Evolutionary conservation across 495 filamentous ascomycete genomes (phyloP).

Genomic region (Hypoxylon subgilvum): DNA sequence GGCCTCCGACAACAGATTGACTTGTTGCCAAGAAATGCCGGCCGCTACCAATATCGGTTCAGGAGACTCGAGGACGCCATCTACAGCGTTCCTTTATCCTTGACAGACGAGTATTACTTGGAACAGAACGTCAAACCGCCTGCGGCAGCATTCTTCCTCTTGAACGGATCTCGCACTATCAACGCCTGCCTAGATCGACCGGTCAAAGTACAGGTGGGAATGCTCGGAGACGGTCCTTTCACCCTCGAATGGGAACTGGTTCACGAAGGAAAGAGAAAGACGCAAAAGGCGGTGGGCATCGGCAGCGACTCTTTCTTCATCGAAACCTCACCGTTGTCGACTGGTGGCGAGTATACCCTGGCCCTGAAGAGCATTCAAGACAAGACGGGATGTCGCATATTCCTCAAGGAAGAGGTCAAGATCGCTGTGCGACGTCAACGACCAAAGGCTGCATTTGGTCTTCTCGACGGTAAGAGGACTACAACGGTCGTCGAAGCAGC

Average conservation of each 20-base stretch:
- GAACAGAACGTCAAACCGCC: constrained; percentile 93
- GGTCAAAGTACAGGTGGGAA: constrained; percentile 70
- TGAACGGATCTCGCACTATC: constrained; percentile 56
- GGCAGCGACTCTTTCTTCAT: constrained; percentile 67
- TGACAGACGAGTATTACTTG: constrained; percentile 57
- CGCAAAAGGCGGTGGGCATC: constrained; percentile 68
- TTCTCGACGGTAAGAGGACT: constrained; percentile 75
- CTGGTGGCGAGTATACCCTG: constrained; percentile 87
- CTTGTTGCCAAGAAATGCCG: constrained; percentile 79
- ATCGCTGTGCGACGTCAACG: constrained; percentile 85
- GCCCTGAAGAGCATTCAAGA: constrained; percentile 85
- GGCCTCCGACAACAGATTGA: constrained; percentile 79
- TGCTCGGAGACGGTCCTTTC: constrained; percentile 84
- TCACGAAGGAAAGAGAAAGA: constrained; percentile 82
- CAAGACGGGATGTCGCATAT: constrained; percentile 80
- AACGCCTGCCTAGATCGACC: constrained; percentile 82
- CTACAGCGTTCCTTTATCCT: constrained; percentile 59
- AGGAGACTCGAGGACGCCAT: constrained; percentile 77
- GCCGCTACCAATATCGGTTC: constrained; percentile 87
- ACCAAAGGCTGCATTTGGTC: constrained; percentile 81
- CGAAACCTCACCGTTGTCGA: constrained; percentile 70
- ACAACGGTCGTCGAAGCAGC: constrained; percentile 78
- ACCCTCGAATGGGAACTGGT: constrained; percentile 91
- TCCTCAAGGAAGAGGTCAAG: constrained; percentile 78
- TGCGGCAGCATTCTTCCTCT: constrained; percentile 80